phyloP scores from a whole-genome alignment of 306 rosid species.

The Cucurbita maxima region DNA sequence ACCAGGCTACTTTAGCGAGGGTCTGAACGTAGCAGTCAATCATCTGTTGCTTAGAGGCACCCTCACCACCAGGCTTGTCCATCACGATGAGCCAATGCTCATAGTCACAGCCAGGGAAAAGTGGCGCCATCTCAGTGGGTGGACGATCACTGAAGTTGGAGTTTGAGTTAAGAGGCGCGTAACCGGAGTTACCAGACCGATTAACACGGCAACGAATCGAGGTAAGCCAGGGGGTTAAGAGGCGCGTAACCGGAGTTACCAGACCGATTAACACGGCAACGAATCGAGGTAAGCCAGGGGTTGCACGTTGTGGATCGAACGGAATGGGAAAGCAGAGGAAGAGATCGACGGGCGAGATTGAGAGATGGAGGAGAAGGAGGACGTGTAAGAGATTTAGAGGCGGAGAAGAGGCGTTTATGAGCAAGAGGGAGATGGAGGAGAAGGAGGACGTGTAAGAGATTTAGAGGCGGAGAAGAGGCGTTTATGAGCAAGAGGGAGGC shows the following conservation, averaged over 20 bases:
- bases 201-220: conserved; percentile 51
- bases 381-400: conserved; percentile 16
- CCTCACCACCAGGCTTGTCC: conserved; percentile 87
- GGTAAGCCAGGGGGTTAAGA: conserved; percentile 34
- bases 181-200: conserved; percentile 48
- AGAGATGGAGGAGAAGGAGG: conserved; percentile 22
- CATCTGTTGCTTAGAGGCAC: conserved; percentile 69
- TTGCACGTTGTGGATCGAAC: not conserved
- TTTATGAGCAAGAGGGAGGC: conserved; percentile 14
- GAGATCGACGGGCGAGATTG: conserved; percentile 23
- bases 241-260: conserved; percentile 76
- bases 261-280: conserved; percentile 56
- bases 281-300: conserved; percentile 29
- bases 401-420: conserved; percentile 25
- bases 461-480: conserved; percentile 26
- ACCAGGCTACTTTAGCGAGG: conserved; percentile 70
- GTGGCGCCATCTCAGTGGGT: conserved; percentile 92
- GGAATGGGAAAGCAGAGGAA: conserved; percentile 30
- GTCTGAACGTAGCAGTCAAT: conserved; percentile 70
- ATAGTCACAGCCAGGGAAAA: conserved; percentile 92
- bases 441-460: conserved; percentile 19
- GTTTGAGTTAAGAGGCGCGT: conserved; percentile 74
- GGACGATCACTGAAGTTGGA: conserved; percentile 77
- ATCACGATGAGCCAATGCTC: conserved; percentile 93
- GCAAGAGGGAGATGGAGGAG: conserved; percentile 20